Evolutionary conservation across 768 basidiomycete species (phyloP), one percentile per base, ranked within the genome.

Genomic region (Mycena albidolilacea): DNA sequence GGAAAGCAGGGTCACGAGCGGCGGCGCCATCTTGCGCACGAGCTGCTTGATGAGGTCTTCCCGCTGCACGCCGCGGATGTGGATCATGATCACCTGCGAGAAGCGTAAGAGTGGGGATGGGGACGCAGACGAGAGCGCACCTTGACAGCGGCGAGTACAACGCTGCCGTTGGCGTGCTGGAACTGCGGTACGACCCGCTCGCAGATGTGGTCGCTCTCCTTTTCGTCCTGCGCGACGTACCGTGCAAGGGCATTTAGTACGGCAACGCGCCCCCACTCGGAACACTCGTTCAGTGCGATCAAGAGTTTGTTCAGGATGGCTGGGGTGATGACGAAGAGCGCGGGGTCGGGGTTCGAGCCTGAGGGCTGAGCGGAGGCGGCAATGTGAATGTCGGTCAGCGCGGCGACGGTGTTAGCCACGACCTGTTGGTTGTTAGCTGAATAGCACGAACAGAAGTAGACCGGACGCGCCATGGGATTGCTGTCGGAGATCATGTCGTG

Each of bases 121-220:
- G 85, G 80, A 2, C 23, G 89, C 84, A 12, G 85, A 84, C 8
- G 89, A 89, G n/a, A 88, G 86, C 73, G 55, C 55, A 94, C 96
- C 88, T 97, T 97, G 76, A 99, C 93, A 17, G 98, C 98, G 7
- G 96, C 95, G 21, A 99, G 87, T 2, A 99, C 97, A 6, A 99
- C 98, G 68, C 94, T 93, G 15, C 95, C 97, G 77, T 99, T 99
- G 35, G 91, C 94, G 79, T 99, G 98, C 82, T 99, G 98, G 83
- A 99, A 97, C 79, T 99, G 98, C 5, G 98, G 98, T 48, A 99
- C 93, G 14, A 99, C 97, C 38, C 98, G 92, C 82, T 99, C 98
- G 81, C 98, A 99, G 73, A 99, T 99, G 80, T 99, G 97, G 79
- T 99, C 98, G 80, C 95, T 95, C 85, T 99, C 98, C 82, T 95